These are phyloP conservation scores for Mycena filopes DNA, from an alignment of 768 basidiomycete genomes.

Conservation along the genomic window DNA sequence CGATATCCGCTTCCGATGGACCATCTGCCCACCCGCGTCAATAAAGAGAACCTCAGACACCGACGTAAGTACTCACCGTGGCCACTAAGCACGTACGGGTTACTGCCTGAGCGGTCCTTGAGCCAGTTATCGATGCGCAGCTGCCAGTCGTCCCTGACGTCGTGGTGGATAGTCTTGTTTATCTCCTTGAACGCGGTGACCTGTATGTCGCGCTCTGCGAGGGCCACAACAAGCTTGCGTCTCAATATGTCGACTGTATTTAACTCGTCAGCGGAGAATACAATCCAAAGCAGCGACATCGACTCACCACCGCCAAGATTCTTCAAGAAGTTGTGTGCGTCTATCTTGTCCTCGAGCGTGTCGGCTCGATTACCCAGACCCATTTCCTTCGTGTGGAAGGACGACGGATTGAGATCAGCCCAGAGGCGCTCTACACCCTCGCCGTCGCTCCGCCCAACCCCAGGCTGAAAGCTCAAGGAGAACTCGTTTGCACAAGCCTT, in stretches of 20 bases:
- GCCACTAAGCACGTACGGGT: neutral
- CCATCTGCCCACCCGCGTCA: neutral
- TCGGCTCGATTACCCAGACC: slow-evolving; percentile 35
- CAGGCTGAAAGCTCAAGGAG: slow-evolving; percentile 19
- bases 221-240: slow-evolving; percentile 5
- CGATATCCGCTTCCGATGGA: neutral
- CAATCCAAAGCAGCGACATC: no score
- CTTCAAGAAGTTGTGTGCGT: slow-evolving; percentile 32
- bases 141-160: slow-evolving; percentile 12
- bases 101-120: neutral
- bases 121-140: slow-evolving; percentile 1
- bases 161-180: neutral
- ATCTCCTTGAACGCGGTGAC: neutral
- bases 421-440: slow-evolving; percentile 37
- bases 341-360: slow-evolving; percentile 38
- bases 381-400: slow-evolving; percentile 43
- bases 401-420: slow-evolving; percentile 36
- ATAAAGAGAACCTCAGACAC: neutral
- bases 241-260: slow-evolving; percentile 3
- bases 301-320: slow-evolving; percentile 8
- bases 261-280: neutral
- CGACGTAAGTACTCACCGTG: neutral
- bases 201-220: slow-evolving; percentile 4
- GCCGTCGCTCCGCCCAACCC: slow-evolving; percentile 18
- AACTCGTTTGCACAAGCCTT: slow-evolving; percentile 14